Conservation (phyloP, 2,329 filamentous ascomycete genomes). For the Claviceps capensis region DNA sequence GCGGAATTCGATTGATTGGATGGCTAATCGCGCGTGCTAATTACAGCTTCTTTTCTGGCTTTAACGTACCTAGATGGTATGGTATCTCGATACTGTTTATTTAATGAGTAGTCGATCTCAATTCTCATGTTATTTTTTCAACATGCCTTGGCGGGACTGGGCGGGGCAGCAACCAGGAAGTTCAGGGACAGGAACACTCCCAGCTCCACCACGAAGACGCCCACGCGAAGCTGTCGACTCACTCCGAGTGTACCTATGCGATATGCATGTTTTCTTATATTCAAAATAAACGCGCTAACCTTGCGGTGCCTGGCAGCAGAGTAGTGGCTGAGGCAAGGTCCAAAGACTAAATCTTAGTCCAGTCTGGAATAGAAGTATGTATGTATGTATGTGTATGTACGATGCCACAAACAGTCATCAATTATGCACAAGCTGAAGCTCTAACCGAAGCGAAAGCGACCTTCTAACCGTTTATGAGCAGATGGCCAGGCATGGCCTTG, state of each 20-base stretch:
- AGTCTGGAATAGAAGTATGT: no score
- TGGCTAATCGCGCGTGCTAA: neutral
- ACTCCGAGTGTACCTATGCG: no score
- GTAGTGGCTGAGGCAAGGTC: neutral
- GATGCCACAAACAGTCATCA: neutral
- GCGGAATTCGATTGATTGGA: neutral
- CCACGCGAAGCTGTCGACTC: neutral
- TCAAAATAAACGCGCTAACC: neutral
- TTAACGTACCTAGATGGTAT: neutral
- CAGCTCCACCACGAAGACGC: neutral
- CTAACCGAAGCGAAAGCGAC: neutral
- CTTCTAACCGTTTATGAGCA: neutral
- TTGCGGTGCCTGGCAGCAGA: neutral
- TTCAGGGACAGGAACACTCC: neutral
- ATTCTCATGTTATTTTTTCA: neutral
- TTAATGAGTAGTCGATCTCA: neutral
- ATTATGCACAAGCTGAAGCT: neutral
- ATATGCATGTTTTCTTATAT: no score
- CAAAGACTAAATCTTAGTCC: neutral
- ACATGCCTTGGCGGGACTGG: neutral
- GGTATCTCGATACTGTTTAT: neutral
- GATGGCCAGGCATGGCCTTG: no score
- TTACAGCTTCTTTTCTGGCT: neutral
- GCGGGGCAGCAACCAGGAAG: neutral
- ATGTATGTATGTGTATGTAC: neutral